Base-by-base conservation (phyloP, 805 yeast genomes). In the Komagataella mondaviorum region DNA sequence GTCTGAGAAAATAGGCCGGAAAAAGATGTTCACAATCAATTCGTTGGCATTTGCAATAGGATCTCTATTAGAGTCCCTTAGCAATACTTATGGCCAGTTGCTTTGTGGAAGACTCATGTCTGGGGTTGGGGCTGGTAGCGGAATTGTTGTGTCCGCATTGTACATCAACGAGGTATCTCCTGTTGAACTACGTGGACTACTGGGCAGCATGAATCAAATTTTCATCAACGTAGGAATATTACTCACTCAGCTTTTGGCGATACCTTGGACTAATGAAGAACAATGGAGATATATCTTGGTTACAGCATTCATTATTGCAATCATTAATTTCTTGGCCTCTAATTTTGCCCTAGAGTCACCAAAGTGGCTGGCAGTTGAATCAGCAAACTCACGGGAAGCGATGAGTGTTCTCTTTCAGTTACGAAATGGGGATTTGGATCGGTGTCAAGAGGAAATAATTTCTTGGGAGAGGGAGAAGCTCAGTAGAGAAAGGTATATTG, bases 161-260 rank as follows among this genome's bases (percentile, higher is more conserved):
- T 82, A 80, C 57, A 79, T 93, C 58, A 84, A 81, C 61, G 96
- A 89, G 65, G 75, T 89, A 8, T 71, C 93, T 6, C 96, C 97
- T 0, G 64, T 72, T 1, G 70, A 70, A 3, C 66, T 76, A 54
- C 77, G 84, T 49, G 98, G 98, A 0, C 67, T 82, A 14, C 71
- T 93, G 52, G 99, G 99, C 0, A 77, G 95, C 16, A 82, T 88
- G 86, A 86, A 85, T 55, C 99, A 93, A 67, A 84, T 88, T 2
- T 80, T 85, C 23, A 83, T 89, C 53, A 93, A 90, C 59, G 56
- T 83, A 18, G 99, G 99, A 0, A 93, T 93, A 48, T 69, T 91
- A 44, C 54, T 81, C 18, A 85, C 96, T 0, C 98, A 91, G 66
- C 55, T 80, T 3, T 64, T 87, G 14, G 95, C 96, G 0, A 69